Conservation (phyloP, 768 basidiomycete species). For the Lactarius indigo region DNA sequence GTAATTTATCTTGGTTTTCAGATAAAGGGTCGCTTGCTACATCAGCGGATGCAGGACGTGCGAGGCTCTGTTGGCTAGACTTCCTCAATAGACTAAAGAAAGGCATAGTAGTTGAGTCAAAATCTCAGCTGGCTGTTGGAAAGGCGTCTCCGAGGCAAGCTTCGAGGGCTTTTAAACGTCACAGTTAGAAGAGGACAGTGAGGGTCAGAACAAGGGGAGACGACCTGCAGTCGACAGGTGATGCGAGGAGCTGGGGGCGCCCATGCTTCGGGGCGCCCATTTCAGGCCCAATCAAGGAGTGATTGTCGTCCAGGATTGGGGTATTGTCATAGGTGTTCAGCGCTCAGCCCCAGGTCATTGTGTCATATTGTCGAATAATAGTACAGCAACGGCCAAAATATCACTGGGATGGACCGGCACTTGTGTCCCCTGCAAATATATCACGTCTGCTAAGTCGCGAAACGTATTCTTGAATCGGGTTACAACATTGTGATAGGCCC, state of each 20-base stretch:
- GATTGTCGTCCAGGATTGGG: too few relatives aligned
- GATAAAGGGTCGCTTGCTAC: background rate
- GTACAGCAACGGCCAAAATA: background rate
- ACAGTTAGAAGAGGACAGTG: background rate
- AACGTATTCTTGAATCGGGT: too few relatives aligned
- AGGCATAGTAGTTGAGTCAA: background rate
- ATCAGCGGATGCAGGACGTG: background rate
- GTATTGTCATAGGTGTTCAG: too few relatives aligned
- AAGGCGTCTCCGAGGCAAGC: background rate
- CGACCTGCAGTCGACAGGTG: background rate
- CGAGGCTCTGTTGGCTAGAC: background rate
- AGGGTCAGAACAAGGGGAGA: background rate
- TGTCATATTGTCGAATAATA: background rate
- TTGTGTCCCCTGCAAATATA: too few relatives aligned
- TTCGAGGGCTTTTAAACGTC: background rate
- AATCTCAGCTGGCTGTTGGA: background rate
- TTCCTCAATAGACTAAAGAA: slow-evolving; percentile 4
- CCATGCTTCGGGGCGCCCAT: background rate
- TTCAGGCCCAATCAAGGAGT: background rate
- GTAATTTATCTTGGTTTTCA: background rate
- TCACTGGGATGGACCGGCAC: too few relatives aligned
- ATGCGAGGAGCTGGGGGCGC: background rate
- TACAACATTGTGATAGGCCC: too few relatives aligned
- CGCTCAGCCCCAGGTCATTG: too few relatives aligned
- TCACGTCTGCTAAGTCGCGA: too few relatives aligned